A percentile compares a stretch with the other conserved stretches of the same genome.
phyloP scores from a whole-genome alignment of 2,329 filamentous ascomycete genomes.

The Fusarium avenaceum region DNA sequence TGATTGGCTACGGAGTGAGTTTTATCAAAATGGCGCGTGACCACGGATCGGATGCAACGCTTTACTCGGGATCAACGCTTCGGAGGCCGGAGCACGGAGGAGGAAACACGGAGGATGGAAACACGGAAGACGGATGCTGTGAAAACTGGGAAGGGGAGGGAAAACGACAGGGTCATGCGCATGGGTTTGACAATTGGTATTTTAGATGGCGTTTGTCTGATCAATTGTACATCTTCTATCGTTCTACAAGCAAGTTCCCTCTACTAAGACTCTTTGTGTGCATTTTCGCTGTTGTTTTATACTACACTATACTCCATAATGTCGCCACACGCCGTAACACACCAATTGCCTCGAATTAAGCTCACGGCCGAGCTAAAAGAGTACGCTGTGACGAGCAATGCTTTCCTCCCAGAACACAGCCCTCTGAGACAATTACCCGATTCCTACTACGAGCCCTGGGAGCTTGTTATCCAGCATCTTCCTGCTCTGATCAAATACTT shows the following conservation, averaged over 20 bases:
- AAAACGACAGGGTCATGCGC: neutral
- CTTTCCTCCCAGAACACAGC: constrained; percentile 81
- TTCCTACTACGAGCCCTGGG: constrained; percentile 85
- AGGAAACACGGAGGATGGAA: constrained; percentile 10
- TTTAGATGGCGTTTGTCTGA: constrained; percentile 20
- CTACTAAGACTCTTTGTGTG: neutral
- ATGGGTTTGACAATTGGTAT: constrained; percentile 19
- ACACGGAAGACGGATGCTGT: constrained; percentile 22
- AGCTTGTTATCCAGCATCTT: constrained; percentile 75
- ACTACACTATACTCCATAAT: constrained; percentile 46
- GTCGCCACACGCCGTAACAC: constrained; percentile 59
- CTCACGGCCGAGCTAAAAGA: constrained; percentile 50
- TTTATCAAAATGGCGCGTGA: constrained; percentile 16
- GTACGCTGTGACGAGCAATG: constrained; percentile 66
- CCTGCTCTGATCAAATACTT: constrained; percentile 73
- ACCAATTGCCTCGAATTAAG: constrained; percentile 34
- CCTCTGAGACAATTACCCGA: constrained; percentile 76
- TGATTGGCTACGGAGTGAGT: constrained; percentile 30
- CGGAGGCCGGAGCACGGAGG: constrained; percentile 18
- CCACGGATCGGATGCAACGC: constrained; percentile 16
- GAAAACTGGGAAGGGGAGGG: constrained; percentile 13
- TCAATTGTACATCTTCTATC: constrained; percentile 3
- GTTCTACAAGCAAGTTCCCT: neutral
- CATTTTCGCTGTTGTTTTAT: neutral
- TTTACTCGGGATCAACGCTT: constrained; percentile 11